Percentiles rank a stretch among this genome's conserved stretches.
These are phyloP conservation scores for Fraxinus angustifolia DNA, from an alignment of 305 asterid genomes.

Conservation along the genomic window DNA sequence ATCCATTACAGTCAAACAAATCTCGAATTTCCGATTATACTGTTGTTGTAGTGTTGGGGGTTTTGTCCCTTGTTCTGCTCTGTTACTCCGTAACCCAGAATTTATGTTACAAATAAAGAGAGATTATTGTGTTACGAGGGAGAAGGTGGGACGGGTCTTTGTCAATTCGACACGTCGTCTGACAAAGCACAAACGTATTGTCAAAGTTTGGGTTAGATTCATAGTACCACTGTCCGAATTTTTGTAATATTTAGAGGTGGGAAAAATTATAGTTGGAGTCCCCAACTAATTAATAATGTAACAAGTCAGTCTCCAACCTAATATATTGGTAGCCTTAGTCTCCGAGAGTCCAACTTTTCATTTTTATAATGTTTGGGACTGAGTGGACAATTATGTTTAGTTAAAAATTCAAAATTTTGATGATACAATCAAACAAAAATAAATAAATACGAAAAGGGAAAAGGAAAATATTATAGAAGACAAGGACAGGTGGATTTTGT, in stretches of 20 bases:
- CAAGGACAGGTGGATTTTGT: not conserved
- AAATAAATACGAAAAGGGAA: no score
- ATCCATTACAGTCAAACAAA: not conserved
- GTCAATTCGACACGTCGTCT: slow-evolving; percentile 22
- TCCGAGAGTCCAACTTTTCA: not conserved
- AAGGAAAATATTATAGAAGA: not conserved
- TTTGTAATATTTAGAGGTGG: not conserved
- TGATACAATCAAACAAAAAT: not conserved
- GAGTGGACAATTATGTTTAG: not conserved
- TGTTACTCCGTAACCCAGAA: not conserved
- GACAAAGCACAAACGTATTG: slow-evolving; percentile 24
- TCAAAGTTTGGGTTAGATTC: slow-evolving; percentile 38
- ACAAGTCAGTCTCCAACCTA: not conserved
- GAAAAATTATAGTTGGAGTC: not conserved
- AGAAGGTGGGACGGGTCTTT: not conserved
- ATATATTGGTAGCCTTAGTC: not conserved
- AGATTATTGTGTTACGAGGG: not conserved
- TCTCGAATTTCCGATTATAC: not conserved
- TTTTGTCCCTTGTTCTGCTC: not conserved
- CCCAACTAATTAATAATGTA: not conserved
- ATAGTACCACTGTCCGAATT: slow-evolving; percentile 25
- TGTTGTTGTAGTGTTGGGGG: not conserved
- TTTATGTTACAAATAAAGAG: not conserved
- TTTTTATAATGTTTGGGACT: not conserved
- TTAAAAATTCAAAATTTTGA: no score